Percentiles rank a stretch among this genome's conserved stretches.
Evolutionary conservation across 2,329 filamentous ascomycete species (phyloP).

Genomic region (Fusarium robinianum): DNA sequence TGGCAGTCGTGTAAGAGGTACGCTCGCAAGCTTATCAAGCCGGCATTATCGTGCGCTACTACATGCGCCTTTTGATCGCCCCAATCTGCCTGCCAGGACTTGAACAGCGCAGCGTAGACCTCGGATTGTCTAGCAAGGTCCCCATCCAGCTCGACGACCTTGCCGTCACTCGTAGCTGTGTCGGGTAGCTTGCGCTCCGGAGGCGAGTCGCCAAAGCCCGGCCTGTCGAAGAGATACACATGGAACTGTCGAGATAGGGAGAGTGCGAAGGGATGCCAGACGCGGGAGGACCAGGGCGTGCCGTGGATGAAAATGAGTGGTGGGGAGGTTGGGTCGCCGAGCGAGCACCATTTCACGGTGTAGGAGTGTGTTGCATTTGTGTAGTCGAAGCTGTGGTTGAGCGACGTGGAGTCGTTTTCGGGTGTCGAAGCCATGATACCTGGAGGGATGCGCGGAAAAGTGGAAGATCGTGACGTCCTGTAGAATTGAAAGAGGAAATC

Average conservation of each 20-base stretch:
- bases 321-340: conserved; percentile 38
- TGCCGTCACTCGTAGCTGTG: conserved; percentile 1
- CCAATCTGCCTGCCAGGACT: conserved; percentile 39
- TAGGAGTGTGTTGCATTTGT: conserved; percentile 35
- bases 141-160: conserved; percentile 37
- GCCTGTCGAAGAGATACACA: conserved; percentile 51
- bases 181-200: conserved; percentile 25
- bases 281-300: conserved; percentile 51
- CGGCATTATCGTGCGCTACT: conserved; percentile 51
- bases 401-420: conserved; percentile 10
- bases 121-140: conserved; percentile 46
- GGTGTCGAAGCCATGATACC: conserved; percentile 12
- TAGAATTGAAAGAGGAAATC: too few species aligned
- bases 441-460: too few species aligned
- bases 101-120: conserved; percentile 45
- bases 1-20: conserved; percentile 44
- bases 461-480: too few species aligned
- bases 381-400: conserved; percentile 39
- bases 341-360: conserved; percentile 39
- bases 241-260: conserved; percentile 42
- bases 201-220: conserved; percentile 49
- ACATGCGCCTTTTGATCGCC: conserved; percentile 41
- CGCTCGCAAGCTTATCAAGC: conserved; percentile 46
- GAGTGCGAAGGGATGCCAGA: conserved; percentile 45
- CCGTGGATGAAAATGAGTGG: conserved; percentile 52